Percentiles rank a stretch among this genome's conserved stretches.
phyloP scores from a whole-genome alignment of 1,284 basidiomycete species.

The Puccinia brachypodii region DNA sequence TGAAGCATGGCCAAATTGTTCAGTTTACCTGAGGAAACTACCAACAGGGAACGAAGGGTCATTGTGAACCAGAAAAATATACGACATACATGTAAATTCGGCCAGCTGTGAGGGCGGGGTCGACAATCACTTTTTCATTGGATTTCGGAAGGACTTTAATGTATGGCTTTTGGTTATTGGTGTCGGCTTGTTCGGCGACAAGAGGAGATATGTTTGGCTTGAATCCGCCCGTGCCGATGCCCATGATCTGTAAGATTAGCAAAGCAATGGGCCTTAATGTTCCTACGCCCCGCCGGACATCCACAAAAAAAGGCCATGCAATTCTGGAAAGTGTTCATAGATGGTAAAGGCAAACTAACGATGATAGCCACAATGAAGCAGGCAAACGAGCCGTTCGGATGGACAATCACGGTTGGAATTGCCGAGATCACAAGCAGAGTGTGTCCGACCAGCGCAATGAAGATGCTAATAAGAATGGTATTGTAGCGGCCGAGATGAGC shows the following conservation, averaged over 20 bases:
- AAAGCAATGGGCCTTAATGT: neutral
- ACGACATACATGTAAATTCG: constrained; percentile 62
- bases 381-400: constrained; percentile 64
- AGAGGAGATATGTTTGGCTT: constrained; percentile 65
- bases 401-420: constrained; percentile 69
- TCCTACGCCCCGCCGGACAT: neutral
- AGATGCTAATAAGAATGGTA: constrained; percentile 59
- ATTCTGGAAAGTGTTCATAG: neutral
- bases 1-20: neutral
- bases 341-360: constrained; percentile 64
- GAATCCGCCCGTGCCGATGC: constrained; percentile 65
- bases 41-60: neutral
- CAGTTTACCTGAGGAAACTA: neutral
- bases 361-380: constrained; percentile 69
- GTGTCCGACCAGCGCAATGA: constrained; percentile 62
- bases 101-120: constrained; percentile 70
- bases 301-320: neutral
- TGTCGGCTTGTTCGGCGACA: constrained; percentile 66
- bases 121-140: constrained; percentile 77
- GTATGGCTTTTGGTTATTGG: constrained; percentile 64
- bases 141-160: constrained; percentile 60
- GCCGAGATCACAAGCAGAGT: constrained; percentile 71
- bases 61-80: no score
- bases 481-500: constrained; percentile 60
- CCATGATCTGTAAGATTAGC: constrained; percentile 47